phyloP scores from a whole-genome alignment of 2,329 filamentous ascomycete species.

The Metarhizium humberi region DNA sequence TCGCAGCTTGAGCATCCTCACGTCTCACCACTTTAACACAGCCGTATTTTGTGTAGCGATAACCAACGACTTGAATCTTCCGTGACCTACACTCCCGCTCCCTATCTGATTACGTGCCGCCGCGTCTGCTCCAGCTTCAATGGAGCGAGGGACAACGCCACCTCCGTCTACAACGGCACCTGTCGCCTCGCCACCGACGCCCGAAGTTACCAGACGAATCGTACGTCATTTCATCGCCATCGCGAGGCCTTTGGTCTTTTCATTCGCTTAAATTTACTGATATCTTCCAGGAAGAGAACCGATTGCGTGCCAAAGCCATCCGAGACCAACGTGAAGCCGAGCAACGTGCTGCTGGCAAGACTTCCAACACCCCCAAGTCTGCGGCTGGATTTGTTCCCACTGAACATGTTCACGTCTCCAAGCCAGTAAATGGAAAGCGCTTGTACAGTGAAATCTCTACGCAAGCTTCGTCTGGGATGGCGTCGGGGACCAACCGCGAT shows the following conservation, averaged over 20 bases:
- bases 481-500: conserved; percentile 58
- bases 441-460: conserved; percentile 53
- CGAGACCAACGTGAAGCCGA: conserved; percentile 65
- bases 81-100: background rate
- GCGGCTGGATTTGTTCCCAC: conserved; percentile 65
- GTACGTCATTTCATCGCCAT: conserved; percentile 26
- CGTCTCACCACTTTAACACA: background rate
- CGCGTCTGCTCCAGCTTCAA: conserved; percentile 13
- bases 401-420: conserved; percentile 48
- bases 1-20: background rate
- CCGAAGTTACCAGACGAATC: conserved; percentile 45
- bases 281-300: conserved; percentile 63
- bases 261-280: conserved; percentile 6
- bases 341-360: conserved; percentile 33
- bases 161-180: conserved; percentile 21
- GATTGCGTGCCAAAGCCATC: conserved; percentile 80
- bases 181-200: conserved; percentile 38
- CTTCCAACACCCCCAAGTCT: conserved; percentile 34
- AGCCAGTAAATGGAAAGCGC: conserved; percentile 51
- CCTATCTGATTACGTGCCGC: background rate
- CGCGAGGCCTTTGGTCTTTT: background rate
- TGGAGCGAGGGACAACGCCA: conserved; percentile 40
- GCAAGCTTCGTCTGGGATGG: conserved; percentile 16
- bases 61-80: background rate
- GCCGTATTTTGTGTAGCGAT: background rate